Evolutionary conservation across 768 basidiomycete genomes (phyloP), one percentile per base, ranked within the genome.

Genomic region (Boletus barrowsii): DNA sequence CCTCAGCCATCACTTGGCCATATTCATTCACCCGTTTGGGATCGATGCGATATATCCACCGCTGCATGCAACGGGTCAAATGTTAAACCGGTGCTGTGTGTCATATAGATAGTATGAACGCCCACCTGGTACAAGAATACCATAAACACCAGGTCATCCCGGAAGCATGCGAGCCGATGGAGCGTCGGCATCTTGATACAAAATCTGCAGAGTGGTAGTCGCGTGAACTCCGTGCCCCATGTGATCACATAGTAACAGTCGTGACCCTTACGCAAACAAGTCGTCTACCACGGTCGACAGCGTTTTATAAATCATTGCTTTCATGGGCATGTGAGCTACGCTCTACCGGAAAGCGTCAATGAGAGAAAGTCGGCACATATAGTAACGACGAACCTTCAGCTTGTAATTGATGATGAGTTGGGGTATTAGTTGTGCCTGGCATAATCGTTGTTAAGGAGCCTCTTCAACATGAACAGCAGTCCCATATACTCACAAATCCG

Each of bases 311-410:
- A 94, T 86, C 91, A 98, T 93, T 4, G 95, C 90, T 70, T 95
- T 97, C 88, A 97, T 95, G 18, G 95, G 95, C 88, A 98, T 93
- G 69, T 98, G 96, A 42, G 96, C 89, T 35, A 97, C 94, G 69
- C 88, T 93, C 88, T 94, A 74, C 26, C 50, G 14, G 43, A 39
- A 33, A 51, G 18, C 29, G 20, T 43, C 26, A 44, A 59, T 62
- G 37, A 56, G 61, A 39, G 51, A 32, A 35, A 22, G 17, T 35
- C 4, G 18, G 53, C 49, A 47, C 35, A 26, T 49, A 54, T 54
- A 46, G 62, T 20, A 50, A 60, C 52, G 48, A 66, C 73, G 56
- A 60, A 88, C 87, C 88, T 94, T 94, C 55, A 98, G 81, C 72
- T 96, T 96, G 75, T 95, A 97, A 75, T 97, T 97, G 77, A 98